A percentile compares a stretch with the other conserved stretches of the same genome.
Evolutionary conservation across 164 flowering plant species (phyloP).

Genomic region (Tetracentron sinense): DNA sequence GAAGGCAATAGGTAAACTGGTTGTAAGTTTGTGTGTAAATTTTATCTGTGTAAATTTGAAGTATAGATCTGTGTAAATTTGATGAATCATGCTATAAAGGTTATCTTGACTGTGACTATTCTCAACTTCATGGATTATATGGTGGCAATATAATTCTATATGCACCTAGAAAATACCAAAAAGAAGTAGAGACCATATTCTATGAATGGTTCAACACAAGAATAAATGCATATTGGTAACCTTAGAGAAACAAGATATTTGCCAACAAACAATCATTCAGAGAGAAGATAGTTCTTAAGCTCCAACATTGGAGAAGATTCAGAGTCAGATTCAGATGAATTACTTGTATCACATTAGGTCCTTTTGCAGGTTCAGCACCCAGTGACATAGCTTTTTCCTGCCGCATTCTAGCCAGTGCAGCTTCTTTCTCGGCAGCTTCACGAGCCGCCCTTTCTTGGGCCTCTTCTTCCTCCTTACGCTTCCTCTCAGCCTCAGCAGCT

Average conservation of each 20-base stretch:
- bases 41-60: no score
- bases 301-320: not conserved
- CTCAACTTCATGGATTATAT: not conserved
- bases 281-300: not conserved
- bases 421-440: conserved; percentile 91
- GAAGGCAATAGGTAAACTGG: no score
- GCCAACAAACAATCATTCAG: not conserved
- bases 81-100: no score
- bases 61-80: no score
- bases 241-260: no score
- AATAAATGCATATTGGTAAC: no score
- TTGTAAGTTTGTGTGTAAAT: no score
- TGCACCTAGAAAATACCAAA: not conserved
- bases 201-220: no score
- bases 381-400: conserved; percentile 79
- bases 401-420: conserved; percentile 64
- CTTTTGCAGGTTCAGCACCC: conserved; percentile 92
- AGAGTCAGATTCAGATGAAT: conserved; percentile 11
- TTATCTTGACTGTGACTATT: not conserved
- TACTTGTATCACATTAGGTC: conserved; percentile 89
- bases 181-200: not conserved
- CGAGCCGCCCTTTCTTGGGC: conserved; percentile 78
- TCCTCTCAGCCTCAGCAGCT: conserved; percentile 95
- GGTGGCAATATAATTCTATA: no score
- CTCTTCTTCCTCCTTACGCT: conserved; percentile 86